Percentiles rank a stretch among this genome's conserved stretches.
Conservation (phyloP, 208 protist genomes). For the Endotrypanum monterogeii region DNA sequence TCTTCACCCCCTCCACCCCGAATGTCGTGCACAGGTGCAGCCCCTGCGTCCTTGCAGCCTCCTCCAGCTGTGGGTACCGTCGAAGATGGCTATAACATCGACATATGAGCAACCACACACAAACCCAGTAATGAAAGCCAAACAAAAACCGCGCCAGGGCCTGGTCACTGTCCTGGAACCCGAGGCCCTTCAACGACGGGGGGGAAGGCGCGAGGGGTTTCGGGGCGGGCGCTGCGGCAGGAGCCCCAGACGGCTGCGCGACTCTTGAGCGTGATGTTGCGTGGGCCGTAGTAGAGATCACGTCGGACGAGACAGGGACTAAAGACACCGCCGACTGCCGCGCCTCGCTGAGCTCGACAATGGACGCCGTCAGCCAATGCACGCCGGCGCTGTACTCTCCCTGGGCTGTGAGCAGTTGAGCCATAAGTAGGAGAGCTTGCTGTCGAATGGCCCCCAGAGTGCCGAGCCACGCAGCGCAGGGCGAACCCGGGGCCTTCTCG, state of each 20-base stretch:
- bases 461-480: slow-evolving; percentile 6
- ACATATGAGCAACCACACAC: slow-evolving; percentile 33
- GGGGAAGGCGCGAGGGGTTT: background rate
- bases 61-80: slow-evolving; percentile 24
- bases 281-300: background rate
- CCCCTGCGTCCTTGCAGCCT: slow-evolving; percentile 19
- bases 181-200: slow-evolving; percentile 4
- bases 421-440: slow-evolving; percentile 15
- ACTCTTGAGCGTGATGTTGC: background rate
- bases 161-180: slow-evolving; percentile 1
- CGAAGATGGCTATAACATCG: slow-evolving; percentile 27
- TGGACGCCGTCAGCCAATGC: slow-evolving; percentile 8
- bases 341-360: slow-evolving; percentile 22
- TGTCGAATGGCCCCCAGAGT: slow-evolving; percentile 26
- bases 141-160: slow-evolving; percentile 8
- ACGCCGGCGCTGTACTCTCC: slow-evolving; percentile 28
- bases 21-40: slow-evolving; percentile 26
- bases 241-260: background rate
- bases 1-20: slow-evolving; percentile 1
- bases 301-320: background rate
- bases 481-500: background rate
- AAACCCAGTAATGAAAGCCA: slow-evolving; percentile 21
- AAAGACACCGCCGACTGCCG: background rate
- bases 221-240: background rate
- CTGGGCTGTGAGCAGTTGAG: slow-evolving; percentile 25